phyloP scores from a whole-genome alignment of 1,284 basidiomycete genomes.

The Pseudozyma hubeiensis region DNA sequence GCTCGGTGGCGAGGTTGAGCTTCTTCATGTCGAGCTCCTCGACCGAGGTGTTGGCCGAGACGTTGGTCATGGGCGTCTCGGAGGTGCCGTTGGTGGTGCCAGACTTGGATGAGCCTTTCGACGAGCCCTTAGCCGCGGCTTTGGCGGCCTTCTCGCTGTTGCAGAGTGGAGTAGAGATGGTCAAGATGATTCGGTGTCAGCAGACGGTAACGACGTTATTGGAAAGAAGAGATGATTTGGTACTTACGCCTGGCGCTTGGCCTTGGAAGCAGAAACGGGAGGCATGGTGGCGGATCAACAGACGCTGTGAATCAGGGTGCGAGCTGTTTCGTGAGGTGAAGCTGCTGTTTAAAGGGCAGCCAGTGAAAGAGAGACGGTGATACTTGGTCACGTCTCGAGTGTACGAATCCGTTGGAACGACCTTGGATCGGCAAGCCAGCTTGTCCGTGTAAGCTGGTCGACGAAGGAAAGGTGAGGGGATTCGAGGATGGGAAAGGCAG shows the following conservation, averaged over 20 bases:
- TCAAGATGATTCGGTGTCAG: background rate
- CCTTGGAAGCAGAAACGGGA: conserved; percentile 68
- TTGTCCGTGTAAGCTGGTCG: conserved; percentile 21
- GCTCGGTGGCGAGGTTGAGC: conserved; percentile 65
- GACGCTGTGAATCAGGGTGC: background rate
- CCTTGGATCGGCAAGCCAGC: conserved; percentile 41
- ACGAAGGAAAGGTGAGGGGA: conserved; percentile 1
- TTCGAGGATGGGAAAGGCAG: conserved; percentile 7
- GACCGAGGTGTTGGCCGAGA: conserved; percentile 51
- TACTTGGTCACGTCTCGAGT: conserved; percentile 2
- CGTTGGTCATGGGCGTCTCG: conserved; percentile 57
- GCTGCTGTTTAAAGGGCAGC: conserved; percentile 10
- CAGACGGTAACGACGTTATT: background rate
- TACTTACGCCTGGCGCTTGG: conserved; percentile 68
- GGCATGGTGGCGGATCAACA: conserved; percentile 43
- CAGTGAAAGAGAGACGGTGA: conserved; percentile 13
- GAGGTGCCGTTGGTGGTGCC: conserved; percentile 53
- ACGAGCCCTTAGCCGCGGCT: conserved; percentile 60
- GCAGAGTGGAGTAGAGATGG: background rate
- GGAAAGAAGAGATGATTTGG: background rate
- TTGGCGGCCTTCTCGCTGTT: conserved; percentile 68
- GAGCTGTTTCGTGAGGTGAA: background rate
- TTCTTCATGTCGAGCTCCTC: conserved; percentile 67
- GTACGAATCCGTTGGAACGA: background rate
- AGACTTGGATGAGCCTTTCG: conserved; percentile 56